Evolutionary conservation across 2,329 filamentous ascomycete genomes (phyloP).

Genomic region (Fusarium lateritium): DNA sequence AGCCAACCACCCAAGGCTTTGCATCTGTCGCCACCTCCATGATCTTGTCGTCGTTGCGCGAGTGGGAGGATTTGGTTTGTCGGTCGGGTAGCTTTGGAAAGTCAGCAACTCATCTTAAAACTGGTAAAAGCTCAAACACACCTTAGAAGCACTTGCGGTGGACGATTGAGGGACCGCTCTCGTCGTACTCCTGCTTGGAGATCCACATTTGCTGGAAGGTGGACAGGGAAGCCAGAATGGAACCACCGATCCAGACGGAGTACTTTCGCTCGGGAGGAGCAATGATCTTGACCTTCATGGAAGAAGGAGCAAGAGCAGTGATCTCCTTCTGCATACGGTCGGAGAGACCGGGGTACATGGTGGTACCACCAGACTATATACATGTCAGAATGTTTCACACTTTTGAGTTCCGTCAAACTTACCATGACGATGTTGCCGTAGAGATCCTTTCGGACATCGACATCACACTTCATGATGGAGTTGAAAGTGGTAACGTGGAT

Average conservation of each 20-base stretch:
- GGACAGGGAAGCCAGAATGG: conserved; percentile 98
- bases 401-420: conserved; percentile 60
- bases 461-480: conserved; percentile 99
- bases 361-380: conserved; percentile 96
- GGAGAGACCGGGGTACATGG: conserved; percentile 99
- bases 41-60: conserved; percentile 58
- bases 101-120: conserved; percentile 41
- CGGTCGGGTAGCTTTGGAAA: conserved; percentile 48
- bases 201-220: conserved; percentile 99
- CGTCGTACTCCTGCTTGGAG: conserved; percentile 99
- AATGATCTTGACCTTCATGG: conserved; percentile 99
- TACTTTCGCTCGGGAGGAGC: conserved; percentile 99
- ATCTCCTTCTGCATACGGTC: conserved; percentile 99
- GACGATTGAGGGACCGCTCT: conserved; percentile 98
- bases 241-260: conserved; percentile 99
- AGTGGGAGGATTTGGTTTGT: conserved; percentile 54
- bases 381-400: conserved; percentile 51
- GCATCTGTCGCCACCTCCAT: conserved; percentile 62
- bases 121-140: conserved; percentile 53
- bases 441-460: conserved; percentile 99
- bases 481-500: conserved; percentile 99
- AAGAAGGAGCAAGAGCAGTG: conserved; percentile 97
- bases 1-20: conserved; percentile 62
- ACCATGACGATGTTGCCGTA: conserved; percentile 99
- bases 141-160: conserved; percentile 99